A percentile compares a stretch with the other conserved stretches of the same genome.
Conservation (phyloP, 345 rosid species). For the Pugionium cornutum region DNA sequence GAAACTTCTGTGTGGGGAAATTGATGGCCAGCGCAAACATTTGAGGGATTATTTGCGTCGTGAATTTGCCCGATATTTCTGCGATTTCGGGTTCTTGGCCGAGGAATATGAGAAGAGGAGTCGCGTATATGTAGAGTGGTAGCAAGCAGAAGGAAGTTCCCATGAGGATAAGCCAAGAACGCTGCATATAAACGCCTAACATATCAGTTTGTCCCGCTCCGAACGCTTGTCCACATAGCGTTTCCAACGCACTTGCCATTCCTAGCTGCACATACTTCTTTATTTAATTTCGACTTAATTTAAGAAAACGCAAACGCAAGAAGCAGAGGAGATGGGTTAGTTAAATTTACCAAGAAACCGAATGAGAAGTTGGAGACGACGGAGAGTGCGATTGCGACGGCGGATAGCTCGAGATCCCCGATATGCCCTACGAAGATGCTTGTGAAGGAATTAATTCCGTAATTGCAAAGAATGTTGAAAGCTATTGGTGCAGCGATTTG, state of each 20-base stretch:
- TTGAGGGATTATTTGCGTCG: constrained; percentile 78
- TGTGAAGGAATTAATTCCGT: constrained; percentile 87
- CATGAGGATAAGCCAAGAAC: constrained; percentile 77
- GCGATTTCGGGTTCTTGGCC: constrained; percentile 76
- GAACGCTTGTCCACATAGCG: constrained; percentile 92
- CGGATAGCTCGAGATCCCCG: constrained; percentile 86
- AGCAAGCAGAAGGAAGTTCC: constrained; percentile 60
- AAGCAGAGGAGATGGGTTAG: not conserved
- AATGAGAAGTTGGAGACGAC: constrained; percentile 90
- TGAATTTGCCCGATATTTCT: constrained; percentile 64
- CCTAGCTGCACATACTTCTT: constrained; percentile 57
- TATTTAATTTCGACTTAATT: too few relatives aligned
- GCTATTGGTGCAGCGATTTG: constrained; percentile 85
- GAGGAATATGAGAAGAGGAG: constrained; percentile 67
- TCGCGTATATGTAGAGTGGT: constrained; percentile 78
- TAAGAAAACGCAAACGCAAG: not conserved
- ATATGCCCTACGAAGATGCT: constrained; percentile 89
- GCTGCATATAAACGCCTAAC: constrained; percentile 92
- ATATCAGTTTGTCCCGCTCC: constrained; percentile 79
- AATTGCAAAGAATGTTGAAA: constrained; percentile 83
- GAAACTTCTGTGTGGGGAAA: constrained; percentile 84
- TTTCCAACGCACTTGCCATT: constrained; percentile 96
- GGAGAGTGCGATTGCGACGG: constrained; percentile 81
- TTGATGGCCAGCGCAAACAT: constrained; percentile 85
- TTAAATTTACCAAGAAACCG: constrained; percentile 68